These are phyloP conservation scores for Phyllosticta capitalensis DNA, from an alignment of 2,329 filamentous ascomycete genomes.

Conservation along the genomic window DNA sequence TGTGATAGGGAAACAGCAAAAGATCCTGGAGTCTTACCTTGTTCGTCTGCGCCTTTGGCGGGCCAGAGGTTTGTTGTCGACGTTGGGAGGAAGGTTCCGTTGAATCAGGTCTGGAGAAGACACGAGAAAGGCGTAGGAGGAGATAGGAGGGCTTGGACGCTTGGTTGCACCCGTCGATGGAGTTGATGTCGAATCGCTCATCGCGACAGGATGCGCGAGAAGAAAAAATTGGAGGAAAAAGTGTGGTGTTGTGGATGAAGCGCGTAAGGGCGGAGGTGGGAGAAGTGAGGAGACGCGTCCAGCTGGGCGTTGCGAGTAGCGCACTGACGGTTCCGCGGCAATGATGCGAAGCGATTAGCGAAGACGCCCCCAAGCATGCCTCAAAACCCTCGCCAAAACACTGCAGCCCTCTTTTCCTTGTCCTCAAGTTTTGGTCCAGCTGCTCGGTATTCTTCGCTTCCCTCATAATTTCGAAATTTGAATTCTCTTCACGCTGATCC, in stretches of 20 bases:
- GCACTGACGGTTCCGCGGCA: background rate
- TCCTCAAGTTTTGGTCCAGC: background rate
- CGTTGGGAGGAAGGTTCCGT: conserved; percentile 45
- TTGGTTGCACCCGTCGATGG: conserved; percentile 12
- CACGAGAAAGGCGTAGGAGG: conserved; percentile 49
- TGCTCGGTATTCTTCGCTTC: background rate
- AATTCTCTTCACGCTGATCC: background rate
- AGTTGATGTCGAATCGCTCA: conserved; percentile 16
- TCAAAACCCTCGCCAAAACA: background rate
- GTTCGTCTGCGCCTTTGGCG: conserved; percentile 54
- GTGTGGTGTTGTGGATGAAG: conserved; percentile 3
- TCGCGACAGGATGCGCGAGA: conserved; percentile 2
- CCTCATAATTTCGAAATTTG: background rate
- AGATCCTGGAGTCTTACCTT: conserved; percentile 37
- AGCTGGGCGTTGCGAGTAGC: background rate
- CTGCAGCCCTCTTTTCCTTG: background rate
- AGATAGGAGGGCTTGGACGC: conserved; percentile 20
- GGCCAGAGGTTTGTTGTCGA: conserved; percentile 50
- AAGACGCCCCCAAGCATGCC: background rate
- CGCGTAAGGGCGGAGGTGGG: background rate
- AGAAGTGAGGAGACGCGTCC: background rate
- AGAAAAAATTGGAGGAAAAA: background rate
- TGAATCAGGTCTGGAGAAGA: conserved; percentile 49
- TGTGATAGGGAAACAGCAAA: background rate
- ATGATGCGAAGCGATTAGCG: background rate